Evolutionary conservation across 1,139 yeast species (phyloP), one percentile per base, ranked within the genome.

Genomic region (Yamadazyma blattariae): DNA sequence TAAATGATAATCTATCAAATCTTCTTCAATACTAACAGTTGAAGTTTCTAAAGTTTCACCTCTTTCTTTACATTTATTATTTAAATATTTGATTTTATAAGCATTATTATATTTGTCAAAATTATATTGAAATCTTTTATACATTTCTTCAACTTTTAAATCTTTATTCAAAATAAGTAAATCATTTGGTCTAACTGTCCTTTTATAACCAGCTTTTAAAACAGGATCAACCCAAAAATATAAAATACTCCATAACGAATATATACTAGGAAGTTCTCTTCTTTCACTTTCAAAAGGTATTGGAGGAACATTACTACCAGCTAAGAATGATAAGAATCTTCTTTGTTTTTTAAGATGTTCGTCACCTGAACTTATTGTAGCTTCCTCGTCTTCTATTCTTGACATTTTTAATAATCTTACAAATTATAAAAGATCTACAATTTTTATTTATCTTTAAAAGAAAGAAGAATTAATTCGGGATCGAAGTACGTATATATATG

Each of bases 111-210:
- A 67, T n/a, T 45, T 45, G 5, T 57, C 52, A 34, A 79, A 59
- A 45, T 67, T 51, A 4, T 38, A 37, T 27, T 65, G 31, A 36
- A 61, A 65, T 16, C 36, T 37, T 2, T 48, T 57, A 23, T 73
- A 61, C 40, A 77, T 54, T 30, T 45, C 22, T 14, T 80, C 80
- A 12, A 82, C 78, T 34, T 73, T 65, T 43, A 77, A 57, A 15
- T 76, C 71, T n/a, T 67, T 71, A 9, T 74, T 71, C 35, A 84
- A 64, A 30, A 59, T 59, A 57, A 67, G 83, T 36, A 85, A 54
- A 56, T 85, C 95, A 35, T 74, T 71, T 6, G 78, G 77, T 34
- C 76, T 77, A 23, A 85, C 56, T 0, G 86, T 79, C 48, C 95
- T 68, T 39, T 71, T 70, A 51, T 84, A 85, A 1, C 95, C 95